Base-by-base conservation (phyloP, 345 rosid species). In the Camelina laxa region DNA sequence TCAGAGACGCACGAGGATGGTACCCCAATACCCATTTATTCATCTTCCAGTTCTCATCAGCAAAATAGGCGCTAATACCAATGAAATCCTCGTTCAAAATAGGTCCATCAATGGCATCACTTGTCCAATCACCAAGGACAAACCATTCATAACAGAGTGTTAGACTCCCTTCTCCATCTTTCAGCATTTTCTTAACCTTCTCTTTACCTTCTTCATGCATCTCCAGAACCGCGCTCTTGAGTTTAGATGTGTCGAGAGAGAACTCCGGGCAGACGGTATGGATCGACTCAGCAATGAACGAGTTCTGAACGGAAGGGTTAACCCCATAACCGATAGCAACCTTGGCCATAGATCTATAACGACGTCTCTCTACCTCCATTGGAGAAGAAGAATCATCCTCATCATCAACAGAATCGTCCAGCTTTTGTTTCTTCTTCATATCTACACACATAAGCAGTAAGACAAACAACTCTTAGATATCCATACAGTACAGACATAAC, bases 31-130 rank as follows among this genome's bases (percentile, higher is more conserved):
- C 58, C 72, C 59, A 49, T 13, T 48, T 17, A 16, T 45, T 57
- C 24, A 66, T 21, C 20, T 65, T 73, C 77, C 72, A 74, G 60
- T 48, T 65, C 35, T 74, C 78, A 51, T 74, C 78, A 9, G 66
- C 21, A 57, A 74, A 66, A 66, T 74, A 67, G 48, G 78, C 72
- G 6, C 72, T 13, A 4, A 74, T 5, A 36, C 51, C 48, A 19
- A 39, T 21, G 15, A 65, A 74, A 66, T 57, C 66, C 13, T 74
- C 72, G 19, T 65, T 66, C 30, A 57, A 13, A 31, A 57, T 5
- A 13, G 72, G 72, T 13, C 51, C 72, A 47, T 24, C 13, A 1
- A 16, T 5, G 65, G 55, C 1, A 0, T 9, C 50, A 16, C n/a
- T 45, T 8, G 65, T 8, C n/a, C 10, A 65, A 4, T 3, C 2